Evolutionary conservation across 441 rosid genomes (phyloP), one percentile per base, ranked within the genome.

Genomic region (Isatis lusitanica): DNA sequence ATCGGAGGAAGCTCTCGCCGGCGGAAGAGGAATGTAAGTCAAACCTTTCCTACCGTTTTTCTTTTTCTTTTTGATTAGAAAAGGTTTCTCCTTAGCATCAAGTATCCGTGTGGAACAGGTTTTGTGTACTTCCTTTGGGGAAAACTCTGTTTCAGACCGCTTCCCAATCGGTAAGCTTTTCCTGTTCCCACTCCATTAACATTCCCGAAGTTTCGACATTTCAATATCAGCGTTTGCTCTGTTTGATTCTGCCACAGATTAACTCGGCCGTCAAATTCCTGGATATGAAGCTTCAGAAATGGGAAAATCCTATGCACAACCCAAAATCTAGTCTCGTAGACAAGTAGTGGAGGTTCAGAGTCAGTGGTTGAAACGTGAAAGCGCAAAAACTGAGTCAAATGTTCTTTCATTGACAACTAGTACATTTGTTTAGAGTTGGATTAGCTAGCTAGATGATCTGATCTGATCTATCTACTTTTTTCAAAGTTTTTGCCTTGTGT

Each of bases 11-110:
- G 88, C 88, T 75, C 80, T 87, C 18, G 81, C 87, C 36, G 92
- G 89, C 40, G 92, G 92, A 66, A 75, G 89, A 24, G 92, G 89
- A 80, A 87, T 87, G 92, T 87, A 44, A 78, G 80, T 61, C 13
- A 5, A 4, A 10, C 1, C 9, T 2, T 17, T 58, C 47, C 5
- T n/a, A 6, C 15, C 13, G n/a, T 40, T 12, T 11, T 33, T 33
- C 1, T 3, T 0, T 39, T 43, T 28, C 6, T 69, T 74, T 2
- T 17, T 9, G 61, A 30, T 16, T 44, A 16, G 38, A 39, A 18
- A 51, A 26, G 28, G 28, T 26, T 26, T 26, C 28, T 26, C 28
- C 28, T 26, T 10, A 44, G 16, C 13, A 13, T 8, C 26, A 47
- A 18, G 18, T 40, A 44, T 59, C 13, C 24, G 21, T 58, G 58